These are phyloP conservation scores for Oryza rufipogon DNA, from an alignment of 176 grass and related monocot species.

Conservation along the genomic window DNA sequence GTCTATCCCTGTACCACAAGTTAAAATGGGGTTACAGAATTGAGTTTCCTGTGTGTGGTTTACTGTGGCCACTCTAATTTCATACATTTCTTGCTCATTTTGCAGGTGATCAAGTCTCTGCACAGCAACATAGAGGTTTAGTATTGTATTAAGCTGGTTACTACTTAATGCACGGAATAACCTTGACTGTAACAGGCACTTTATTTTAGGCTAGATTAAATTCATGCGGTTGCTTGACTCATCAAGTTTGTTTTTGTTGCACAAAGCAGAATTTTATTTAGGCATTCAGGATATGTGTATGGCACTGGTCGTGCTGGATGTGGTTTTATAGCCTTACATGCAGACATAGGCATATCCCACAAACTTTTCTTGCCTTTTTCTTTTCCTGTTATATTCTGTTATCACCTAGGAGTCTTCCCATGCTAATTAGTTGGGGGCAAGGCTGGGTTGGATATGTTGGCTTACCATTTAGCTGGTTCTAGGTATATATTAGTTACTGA, in stretches of 20 bases:
- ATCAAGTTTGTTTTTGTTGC: background rate
- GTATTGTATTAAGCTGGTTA: constrained; percentile 14
- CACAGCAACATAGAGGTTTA: constrained; percentile 61
- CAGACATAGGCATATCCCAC: background rate
- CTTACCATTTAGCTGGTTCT: background rate
- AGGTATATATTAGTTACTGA: background rate
- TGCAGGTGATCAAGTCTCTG: constrained; percentile 63
- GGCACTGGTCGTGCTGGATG: background rate
- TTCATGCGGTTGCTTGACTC: background rate
- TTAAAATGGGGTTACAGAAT: background rate
- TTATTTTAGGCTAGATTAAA: constrained; percentile 1
- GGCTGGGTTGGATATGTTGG: background rate
- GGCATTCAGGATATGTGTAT: constrained; percentile 9
- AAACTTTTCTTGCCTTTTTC: background rate
- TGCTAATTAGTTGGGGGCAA: background rate
- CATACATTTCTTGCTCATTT: background rate
- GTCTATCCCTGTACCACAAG: background rate
- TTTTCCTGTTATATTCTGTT: background rate
- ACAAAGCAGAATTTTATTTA: background rate
- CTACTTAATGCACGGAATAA: background rate
- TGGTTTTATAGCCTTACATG: background rate
- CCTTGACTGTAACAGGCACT: background rate
- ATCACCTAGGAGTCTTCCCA: background rate
- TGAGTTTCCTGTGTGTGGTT: background rate
- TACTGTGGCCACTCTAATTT: background rate